Conservation (phyloP, 2,329 filamentous ascomycete genomes). For the Neonectria ditissima region DNA sequence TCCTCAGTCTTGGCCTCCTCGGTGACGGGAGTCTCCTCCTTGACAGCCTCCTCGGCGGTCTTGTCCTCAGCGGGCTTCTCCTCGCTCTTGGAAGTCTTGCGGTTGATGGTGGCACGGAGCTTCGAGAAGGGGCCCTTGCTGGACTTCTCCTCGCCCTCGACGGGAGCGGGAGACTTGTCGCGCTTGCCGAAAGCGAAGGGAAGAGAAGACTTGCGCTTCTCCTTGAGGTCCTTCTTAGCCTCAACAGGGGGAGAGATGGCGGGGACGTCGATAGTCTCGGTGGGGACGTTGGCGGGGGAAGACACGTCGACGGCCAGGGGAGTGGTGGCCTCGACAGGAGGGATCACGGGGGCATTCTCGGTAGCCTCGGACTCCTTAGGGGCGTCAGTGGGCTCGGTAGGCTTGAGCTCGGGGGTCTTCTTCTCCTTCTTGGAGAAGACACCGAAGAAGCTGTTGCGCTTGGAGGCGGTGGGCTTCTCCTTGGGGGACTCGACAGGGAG, state of each 20-base stretch:
- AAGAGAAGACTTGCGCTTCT: constrained; percentile 85
- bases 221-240: constrained; percentile 74
- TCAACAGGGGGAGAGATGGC: constrained; percentile 61
- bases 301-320: constrained; percentile 67
- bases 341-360: constrained; percentile 69
- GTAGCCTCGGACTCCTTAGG: constrained; percentile 61
- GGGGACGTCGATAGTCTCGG: constrained; percentile 60
- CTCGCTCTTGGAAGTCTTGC: constrained; percentile 58
- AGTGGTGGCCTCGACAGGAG: constrained; percentile 68
- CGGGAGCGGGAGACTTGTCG: constrained; percentile 69
- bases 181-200: constrained; percentile 85
- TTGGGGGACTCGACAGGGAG: constrained; percentile 56
- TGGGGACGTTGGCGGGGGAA: constrained; percentile 59
- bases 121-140: constrained; percentile 68
- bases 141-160: constrained; percentile 71
- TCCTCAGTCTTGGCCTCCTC: constrained; percentile 51
- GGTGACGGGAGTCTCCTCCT: constrained; percentile 48
- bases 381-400: constrained; percentile 52
- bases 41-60: constrained; percentile 49
- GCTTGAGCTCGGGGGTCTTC: constrained; percentile 66
- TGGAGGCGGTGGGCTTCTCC: constrained; percentile 59
- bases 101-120: constrained; percentile 68
- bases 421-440: constrained; percentile 68
- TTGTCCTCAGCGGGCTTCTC: constrained; percentile 55
- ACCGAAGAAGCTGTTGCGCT: constrained; percentile 70